These are phyloP conservation scores for Tolypocladium sp. DNA, from an alignment of 2,329 filamentous ascomycete species.

Conservation along the genomic window DNA sequence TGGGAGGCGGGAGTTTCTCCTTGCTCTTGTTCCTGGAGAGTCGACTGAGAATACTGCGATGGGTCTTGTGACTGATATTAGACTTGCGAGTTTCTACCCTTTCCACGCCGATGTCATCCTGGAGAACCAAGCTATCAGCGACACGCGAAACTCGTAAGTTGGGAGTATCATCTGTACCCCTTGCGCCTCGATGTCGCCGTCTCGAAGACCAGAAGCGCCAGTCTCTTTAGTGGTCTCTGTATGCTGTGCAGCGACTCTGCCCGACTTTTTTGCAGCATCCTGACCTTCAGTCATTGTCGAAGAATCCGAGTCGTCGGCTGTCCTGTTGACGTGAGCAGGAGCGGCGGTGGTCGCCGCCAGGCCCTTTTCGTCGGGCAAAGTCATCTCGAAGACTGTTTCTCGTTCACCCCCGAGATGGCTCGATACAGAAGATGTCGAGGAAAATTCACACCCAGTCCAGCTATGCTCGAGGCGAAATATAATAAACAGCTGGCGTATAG, in stretches of 20 bases:
- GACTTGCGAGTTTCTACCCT: slow-evolving; percentile 9
- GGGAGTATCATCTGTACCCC: not conserved
- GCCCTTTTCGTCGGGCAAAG: not conserved
- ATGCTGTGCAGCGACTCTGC: not conserved
- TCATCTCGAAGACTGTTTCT: not conserved
- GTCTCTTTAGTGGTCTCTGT: not conserved
- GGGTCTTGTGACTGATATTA: slow-evolving; percentile 11
- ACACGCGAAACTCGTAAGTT: not conserved
- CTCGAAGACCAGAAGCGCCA: not conserved
- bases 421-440: too few species aligned
- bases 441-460: too few species aligned
- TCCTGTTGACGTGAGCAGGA: not conserved
- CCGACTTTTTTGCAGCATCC: not conserved
- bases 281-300: not conserved
- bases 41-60: slow-evolving; percentile 10
- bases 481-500: too few species aligned
- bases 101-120: slow-evolving; percentile 9
- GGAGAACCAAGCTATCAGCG: too few species aligned
- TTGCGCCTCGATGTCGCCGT: not conserved
- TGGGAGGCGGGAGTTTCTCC: slow-evolving; percentile 22
- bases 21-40: slow-evolving; percentile 11
- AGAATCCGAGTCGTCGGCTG: not conserved
- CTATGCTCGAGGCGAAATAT: too few species aligned
- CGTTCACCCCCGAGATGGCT: too few species aligned
- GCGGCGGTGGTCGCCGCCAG: not conserved